Evolutionary conservation across 2,329 filamentous ascomycete genomes (phyloP), one percentile per base, ranked within the genome.

Genomic region (Lachnellula arida): DNA sequence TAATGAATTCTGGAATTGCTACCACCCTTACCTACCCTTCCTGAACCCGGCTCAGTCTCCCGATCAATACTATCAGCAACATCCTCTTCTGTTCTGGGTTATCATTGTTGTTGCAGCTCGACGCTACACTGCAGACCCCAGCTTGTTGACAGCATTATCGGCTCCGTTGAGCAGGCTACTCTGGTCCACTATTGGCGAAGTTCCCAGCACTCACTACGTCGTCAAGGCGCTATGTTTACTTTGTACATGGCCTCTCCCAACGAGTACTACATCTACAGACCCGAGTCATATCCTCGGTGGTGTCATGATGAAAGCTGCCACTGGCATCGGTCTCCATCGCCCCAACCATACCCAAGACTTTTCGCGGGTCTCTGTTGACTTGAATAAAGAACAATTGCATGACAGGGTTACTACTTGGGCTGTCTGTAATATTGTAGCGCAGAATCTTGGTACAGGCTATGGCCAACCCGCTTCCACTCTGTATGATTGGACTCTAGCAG

Each of bases 241-340:
- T 43, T 93, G 89, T 70, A 89, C 87, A 5, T 94, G 89, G 89
- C 89, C 89, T 5, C 73, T 93, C 39, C 89, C 89, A 0, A 90
- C 86, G n/a, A 91, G 87, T 71, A 89, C 86, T 5, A 91, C 88
- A 1, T 86, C 87, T 5, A 85, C 86, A 7, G 89, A 94, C 63
- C 88, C 88, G 2, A 93, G 89, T 1, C 90, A 92, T 68, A 91
- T 69, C 19, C 75, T 92, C 17, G 87, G 86, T 63, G 89, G 89
- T 51, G 83, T 91, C 59, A 91, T 93, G 87, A 91, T 93, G 83
- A 91, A 92, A 73, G 84, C 89, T 22, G 89, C 89, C 8, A 91
- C 90, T 62, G 88, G 90, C 62, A 91, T 92, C 63, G 89, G 89
- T 19, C 77, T 94, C 52, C 89, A 94, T 67, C 82, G 89, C 48